Evolutionary conservation across 2,329 filamentous ascomycete genomes (phyloP).

Genomic region (Lanzia echinophila): DNA sequence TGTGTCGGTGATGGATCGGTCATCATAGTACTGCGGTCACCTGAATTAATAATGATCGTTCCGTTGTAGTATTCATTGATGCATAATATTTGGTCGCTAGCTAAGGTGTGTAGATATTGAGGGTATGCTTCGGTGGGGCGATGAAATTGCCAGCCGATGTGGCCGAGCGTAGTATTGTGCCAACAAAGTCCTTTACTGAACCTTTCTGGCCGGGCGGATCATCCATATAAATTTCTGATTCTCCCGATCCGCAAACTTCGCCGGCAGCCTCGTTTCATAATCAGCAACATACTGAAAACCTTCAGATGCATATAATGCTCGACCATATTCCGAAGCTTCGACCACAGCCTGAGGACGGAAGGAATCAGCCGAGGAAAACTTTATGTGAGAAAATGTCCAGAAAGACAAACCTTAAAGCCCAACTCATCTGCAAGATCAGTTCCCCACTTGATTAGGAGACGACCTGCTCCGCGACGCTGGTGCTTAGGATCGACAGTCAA

Average conservation of each 20-base stretch:
- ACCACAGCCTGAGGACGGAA: not conserved
- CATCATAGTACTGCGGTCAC: too few species aligned
- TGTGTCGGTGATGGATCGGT: too few species aligned
- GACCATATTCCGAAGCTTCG: not conserved
- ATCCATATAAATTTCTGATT: constrained; percentile 1
- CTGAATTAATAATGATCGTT: too few species aligned
- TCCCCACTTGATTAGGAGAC: not conserved
- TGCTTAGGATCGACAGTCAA: not conserved
- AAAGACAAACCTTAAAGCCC: not conserved
- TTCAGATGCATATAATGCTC: not conserved
- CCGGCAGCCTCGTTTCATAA: not conserved
- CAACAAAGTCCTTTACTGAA: not conserved
- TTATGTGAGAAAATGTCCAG: not conserved
- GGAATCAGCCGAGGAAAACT: not conserved
- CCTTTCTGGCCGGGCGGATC: not conserved
- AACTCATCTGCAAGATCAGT: not conserved
- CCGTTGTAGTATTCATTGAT: too few species aligned
- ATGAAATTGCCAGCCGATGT: too few species aligned
- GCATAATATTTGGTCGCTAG: too few species aligned
- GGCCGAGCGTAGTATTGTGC: too few species aligned
- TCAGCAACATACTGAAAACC: not conserved
- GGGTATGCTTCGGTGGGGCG: too few species aligned
- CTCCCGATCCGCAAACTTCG: not conserved
- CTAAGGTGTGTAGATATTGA: too few species aligned
- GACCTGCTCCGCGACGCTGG: not conserved